Evolutionary conservation across 176 grass and related monocot genomes (phyloP).

Genomic region (Typha latifolia): DNA sequence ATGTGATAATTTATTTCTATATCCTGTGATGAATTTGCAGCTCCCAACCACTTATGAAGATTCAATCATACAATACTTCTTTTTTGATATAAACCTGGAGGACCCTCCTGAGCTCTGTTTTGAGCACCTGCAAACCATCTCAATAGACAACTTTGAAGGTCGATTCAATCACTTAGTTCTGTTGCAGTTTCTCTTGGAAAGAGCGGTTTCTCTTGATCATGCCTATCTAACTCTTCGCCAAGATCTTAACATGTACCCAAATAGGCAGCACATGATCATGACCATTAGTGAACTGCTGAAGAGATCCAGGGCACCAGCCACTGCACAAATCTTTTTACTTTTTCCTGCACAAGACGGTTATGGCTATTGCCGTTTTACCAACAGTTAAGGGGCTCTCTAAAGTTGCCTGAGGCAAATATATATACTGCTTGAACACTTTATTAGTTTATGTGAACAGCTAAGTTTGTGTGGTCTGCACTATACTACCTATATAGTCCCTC

Average conservation of each 20-base stretch:
- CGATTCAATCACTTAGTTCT: not conserved
- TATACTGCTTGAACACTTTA: too few relatives aligned
- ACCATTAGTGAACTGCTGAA: not conserved
- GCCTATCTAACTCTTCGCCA: not conserved
- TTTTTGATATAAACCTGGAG: not conserved
- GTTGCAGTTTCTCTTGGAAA: not conserved
- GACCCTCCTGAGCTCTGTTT: not conserved
- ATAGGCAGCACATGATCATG: not conserved
- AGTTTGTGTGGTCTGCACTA: too few relatives aligned
- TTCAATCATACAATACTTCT: not conserved
- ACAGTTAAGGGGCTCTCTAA: not conserved
- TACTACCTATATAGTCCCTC: too few relatives aligned
- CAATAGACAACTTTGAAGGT: not conserved
- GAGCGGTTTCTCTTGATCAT: not conserved
- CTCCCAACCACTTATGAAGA: not conserved
- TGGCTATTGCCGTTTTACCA: not conserved
- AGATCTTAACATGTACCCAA: not conserved
- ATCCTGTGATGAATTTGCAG: not conserved
- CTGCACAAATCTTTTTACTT: not conserved
- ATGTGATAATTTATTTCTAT: not conserved
- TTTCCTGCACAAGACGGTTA: not conserved
- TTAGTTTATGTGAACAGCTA: too few relatives aligned
- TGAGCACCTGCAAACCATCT: not conserved
- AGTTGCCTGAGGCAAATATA: too few relatives aligned
- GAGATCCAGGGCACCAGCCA: not conserved